These are phyloP conservation scores for Eucalyptus camaldulensis DNA, from an alignment of 345 rosid species.

Conservation along the genomic window DNA sequence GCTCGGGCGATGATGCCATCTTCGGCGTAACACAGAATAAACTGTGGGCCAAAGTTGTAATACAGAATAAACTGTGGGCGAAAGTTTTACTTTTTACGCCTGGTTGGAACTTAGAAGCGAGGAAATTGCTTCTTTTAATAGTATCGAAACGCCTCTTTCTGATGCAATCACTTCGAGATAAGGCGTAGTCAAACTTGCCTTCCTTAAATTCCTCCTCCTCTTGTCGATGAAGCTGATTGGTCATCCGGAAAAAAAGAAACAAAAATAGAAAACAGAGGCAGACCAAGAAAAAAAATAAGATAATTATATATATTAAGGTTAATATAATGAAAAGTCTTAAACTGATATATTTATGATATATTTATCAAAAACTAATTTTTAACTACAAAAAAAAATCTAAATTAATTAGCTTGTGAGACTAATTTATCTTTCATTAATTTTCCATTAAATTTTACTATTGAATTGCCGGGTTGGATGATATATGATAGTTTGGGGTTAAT, in stretches of 20 bases:
- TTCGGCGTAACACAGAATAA: background rate
- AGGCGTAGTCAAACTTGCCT: background rate
- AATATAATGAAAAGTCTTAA: too few species aligned
- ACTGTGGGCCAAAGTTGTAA: background rate
- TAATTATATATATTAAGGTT: too few species aligned
- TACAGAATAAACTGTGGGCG: background rate
- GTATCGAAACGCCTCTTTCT: background rate
- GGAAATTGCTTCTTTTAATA: background rate
- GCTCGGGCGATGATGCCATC: background rate
- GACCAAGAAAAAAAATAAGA: background rate
- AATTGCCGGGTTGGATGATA: fast-evolving
- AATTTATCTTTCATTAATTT: too few species aligned
- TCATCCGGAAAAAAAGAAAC: background rate
- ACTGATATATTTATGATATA: fast-evolving
- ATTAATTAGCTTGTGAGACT: too few species aligned
- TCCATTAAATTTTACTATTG: fast-evolving
- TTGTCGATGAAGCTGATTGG: background rate
- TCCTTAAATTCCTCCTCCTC: background rate
- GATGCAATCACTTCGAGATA: background rate
- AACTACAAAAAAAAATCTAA: fast-evolving
- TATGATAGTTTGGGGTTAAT: fast-evolving
- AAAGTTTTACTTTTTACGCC: background rate
- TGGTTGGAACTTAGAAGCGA: background rate
- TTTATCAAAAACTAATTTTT: too few species aligned
- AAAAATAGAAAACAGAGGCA: background rate